Percentiles rank a stretch among this genome's conserved stretches.
Conservation (phyloP, 495 filamentous ascomycete genomes). For the Gamarada debralockiae region DNA sequence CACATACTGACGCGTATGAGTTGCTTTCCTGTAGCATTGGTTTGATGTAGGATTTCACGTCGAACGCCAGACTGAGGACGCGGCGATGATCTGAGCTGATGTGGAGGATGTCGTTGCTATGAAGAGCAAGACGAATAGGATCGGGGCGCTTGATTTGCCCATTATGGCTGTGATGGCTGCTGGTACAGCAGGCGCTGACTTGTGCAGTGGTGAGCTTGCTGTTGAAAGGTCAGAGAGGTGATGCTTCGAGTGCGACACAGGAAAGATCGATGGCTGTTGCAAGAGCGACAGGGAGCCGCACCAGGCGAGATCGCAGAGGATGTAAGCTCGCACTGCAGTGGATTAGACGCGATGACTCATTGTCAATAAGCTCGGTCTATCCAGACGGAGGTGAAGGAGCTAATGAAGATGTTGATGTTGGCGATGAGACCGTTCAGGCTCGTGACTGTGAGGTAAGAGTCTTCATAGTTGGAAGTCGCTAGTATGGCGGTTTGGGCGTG, state of each 20-base stretch:
- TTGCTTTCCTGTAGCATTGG: too few relatives aligned
- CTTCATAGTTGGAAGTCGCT: slow-evolving; percentile 44
- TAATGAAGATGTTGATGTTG: slow-evolving; percentile 87
- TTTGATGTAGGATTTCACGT: too few relatives aligned
- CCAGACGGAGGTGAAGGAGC: slow-evolving; percentile 61
- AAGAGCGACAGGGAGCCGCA: slow-evolving; percentile 88
- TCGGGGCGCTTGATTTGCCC: slow-evolving; percentile 42
- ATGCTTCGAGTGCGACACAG: slow-evolving; percentile 43
- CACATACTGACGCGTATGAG: too few relatives aligned
- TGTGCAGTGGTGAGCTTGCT: slow-evolving; percentile 39
- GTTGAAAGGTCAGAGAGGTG: slow-evolving; percentile 50
- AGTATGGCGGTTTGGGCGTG: slow-evolving; percentile 37
- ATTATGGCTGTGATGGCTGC: slow-evolving; percentile 43
- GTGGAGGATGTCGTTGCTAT: slow-evolving; percentile 54
- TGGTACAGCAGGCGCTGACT: slow-evolving; percentile 39
- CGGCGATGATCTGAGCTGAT: too few relatives aligned
- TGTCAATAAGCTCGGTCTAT: slow-evolving; percentile 67
- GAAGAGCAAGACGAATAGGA: slow-evolving; percentile 46
- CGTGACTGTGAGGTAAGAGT: too few relatives aligned
- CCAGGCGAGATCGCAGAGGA: slow-evolving; percentile 87
- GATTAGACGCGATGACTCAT: slow-evolving; percentile 85
- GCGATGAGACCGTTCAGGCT: too few relatives aligned
- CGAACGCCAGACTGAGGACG: too few relatives aligned
- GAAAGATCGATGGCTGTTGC: slow-evolving; percentile 91
- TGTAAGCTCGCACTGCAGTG: slow-evolving; percentile 88